Percentiles rank a stretch among this genome's conserved stretches.
phyloP scores from a whole-genome alignment of 2,329 filamentous ascomycete genomes.

The Lojkania enalia region DNA sequence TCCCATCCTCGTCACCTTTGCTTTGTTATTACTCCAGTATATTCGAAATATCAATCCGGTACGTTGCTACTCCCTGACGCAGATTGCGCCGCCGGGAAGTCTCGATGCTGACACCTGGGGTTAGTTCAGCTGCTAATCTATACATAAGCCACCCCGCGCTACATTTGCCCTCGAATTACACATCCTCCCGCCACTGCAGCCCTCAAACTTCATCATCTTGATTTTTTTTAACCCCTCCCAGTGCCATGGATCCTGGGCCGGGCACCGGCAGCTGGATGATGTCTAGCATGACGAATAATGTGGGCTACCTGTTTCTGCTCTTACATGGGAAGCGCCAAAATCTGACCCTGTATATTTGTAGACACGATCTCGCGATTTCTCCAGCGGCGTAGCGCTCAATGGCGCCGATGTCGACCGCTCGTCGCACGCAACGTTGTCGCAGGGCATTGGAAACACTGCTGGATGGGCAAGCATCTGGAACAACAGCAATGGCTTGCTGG shows the following conservation, averaged over 20 bases:
- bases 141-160: conserved; percentile 31
- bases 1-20: conserved; percentile 25
- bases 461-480: conserved; percentile 45
- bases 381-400: conserved; percentile 35
- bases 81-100: conserved; percentile 11
- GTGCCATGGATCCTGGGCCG: conserved; percentile 22
- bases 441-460: conserved; percentile 13
- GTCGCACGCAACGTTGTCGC: conserved; percentile 24
- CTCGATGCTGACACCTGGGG: conserved; percentile 41
- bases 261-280: conserved; percentile 28
- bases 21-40: too few species aligned
- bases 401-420: conserved; percentile 32
- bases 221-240: too few species aligned
- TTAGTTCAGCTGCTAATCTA: conserved; percentile 29
- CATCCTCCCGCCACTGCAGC: conserved; percentile 2
- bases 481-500: conserved; percentile 22
- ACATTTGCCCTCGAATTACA: conserved; percentile 10
- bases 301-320: conserved; percentile 20
- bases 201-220: too few species aligned
- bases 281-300: conserved; percentile 37
- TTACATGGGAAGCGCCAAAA: background rate
- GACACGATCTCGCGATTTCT: conserved; percentile 36
- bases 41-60: too few species aligned
- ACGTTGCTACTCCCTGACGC: conserved; percentile 14
- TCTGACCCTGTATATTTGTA: conserved; percentile 19